Evolutionary conservation across 352 stramenopile species (phyloP).

Genomic region (Phytopythium oedochilum): DNA sequence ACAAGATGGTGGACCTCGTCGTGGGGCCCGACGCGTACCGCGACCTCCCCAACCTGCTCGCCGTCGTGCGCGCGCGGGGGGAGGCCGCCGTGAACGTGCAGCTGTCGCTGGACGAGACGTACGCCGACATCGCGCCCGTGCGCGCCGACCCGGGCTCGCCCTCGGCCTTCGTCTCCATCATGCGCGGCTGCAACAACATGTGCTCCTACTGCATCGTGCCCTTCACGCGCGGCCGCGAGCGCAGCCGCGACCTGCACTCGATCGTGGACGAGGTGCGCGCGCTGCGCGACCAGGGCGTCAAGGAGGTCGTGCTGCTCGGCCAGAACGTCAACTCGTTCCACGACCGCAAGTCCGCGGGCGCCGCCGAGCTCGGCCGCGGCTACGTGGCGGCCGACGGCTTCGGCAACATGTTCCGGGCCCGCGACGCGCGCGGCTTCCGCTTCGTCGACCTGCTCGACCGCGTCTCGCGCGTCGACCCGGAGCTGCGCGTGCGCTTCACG

Average conservation of each 20-base stretch:
- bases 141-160: slow-evolving; percentile 76
- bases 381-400: slow-evolving; percentile 92
- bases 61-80: slow-evolving; percentile 69
- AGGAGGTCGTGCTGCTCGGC: slow-evolving; percentile 98
- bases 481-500: slow-evolving; percentile 99
- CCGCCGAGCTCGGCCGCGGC: slow-evolving; percentile 52
- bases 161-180: slow-evolving; percentile 97
- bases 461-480: slow-evolving; percentile 90
- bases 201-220: slow-evolving; percentile 99
- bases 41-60: slow-evolving; percentile 94
- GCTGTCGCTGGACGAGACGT: slow-evolving; percentile 98
- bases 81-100: slow-evolving; percentile 91
- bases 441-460: slow-evolving; percentile 97
- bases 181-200: slow-evolving; percentile 99
- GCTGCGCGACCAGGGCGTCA: slow-evolving; percentile 90
- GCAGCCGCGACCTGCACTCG: slow-evolving; percentile 85
- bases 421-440: slow-evolving; percentile 87
- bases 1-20: slow-evolving; percentile 97
- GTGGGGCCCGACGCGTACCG: slow-evolving; percentile 98
- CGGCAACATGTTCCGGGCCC: slow-evolving; percentile 91
- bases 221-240: slow-evolving; percentile 97
- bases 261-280: slow-evolving; percentile 94
- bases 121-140: slow-evolving; percentile 96
- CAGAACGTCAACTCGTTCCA: slow-evolving; percentile 99
- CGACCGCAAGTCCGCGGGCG: slow-evolving; percentile 85